These are phyloP conservation scores for Tolypocladium nubicola DNA, from an alignment of 2,329 filamentous ascomycete genomes.

Conservation along the genomic window DNA sequence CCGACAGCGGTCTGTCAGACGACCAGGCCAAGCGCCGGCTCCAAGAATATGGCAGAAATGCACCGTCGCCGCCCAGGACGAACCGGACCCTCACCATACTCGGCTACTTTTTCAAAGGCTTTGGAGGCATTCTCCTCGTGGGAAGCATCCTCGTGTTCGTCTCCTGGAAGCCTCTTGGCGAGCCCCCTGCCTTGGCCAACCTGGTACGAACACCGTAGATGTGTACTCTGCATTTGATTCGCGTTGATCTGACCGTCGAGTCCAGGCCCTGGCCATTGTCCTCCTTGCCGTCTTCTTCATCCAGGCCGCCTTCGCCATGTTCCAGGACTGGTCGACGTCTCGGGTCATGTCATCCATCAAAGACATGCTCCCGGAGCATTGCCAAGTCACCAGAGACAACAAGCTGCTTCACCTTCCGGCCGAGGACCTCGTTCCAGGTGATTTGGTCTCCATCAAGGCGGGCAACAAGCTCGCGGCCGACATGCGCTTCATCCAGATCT, in stretches of 20 bases:
- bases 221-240: background rate
- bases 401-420: conserved; percentile 36
- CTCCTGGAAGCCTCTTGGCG: conserved; percentile 64
- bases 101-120: conserved; percentile 69
- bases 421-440: conserved; percentile 58
- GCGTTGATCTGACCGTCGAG: background rate
- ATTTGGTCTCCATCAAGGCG: conserved; percentile 56
- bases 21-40: conserved; percentile 45
- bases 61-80: conserved; percentile 54
- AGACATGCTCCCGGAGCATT: conserved; percentile 68
- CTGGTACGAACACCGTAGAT: conserved; percentile 15
- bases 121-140: conserved; percentile 59
- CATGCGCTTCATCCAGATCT: conserved; percentile 57
- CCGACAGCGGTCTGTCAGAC: conserved; percentile 45
- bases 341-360: conserved; percentile 72
- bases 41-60: conserved; percentile 55
- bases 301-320: conserved; percentile 59
- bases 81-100: conserved; percentile 46
- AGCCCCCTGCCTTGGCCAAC: conserved; percentile 61
- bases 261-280: conserved; percentile 57
- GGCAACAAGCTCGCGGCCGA: conserved; percentile 69
- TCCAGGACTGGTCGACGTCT: conserved; percentile 66
- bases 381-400: conserved; percentile 53
- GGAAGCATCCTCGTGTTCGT: conserved; percentile 65
- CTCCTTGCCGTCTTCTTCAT: conserved; percentile 59